Evolutionary conservation across 768 basidiomycete genomes (phyloP), one percentile per base, ranked within the genome.

Genomic region (Rhodotorula kratochvilovae): DNA sequence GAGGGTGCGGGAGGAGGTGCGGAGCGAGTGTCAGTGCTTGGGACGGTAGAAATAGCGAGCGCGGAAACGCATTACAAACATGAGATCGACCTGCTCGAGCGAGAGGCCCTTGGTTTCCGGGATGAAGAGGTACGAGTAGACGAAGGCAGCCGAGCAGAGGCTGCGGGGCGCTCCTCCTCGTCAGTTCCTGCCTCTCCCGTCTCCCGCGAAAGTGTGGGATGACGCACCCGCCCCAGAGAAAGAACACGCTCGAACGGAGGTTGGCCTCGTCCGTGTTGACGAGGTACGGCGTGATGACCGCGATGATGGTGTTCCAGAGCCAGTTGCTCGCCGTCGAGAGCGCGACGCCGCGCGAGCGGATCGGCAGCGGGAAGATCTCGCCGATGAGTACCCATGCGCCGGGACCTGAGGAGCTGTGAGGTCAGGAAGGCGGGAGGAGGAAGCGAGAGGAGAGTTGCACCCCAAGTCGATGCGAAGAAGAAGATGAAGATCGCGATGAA

Each of bases 331-430:
- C 88, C 65, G 85, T 85, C n/a, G 88, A 86, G 69, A 92, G 85
- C 19, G 86, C 89, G 83, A 92, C 88, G 68, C 86, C 89, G 82
- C 90, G 90, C 50, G 89, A 88, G 80, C 91, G 89, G 77, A 92
- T 85, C 77, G 87, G 85, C 61, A 91, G 87, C 53, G 90, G 90
- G 86, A 89, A 91, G 79, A 91, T 88, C 82, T 91, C 90, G 74
- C 89, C 88, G 73, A 85, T 85, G 75, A 78, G 61, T n/a, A 78
- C 73, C 70, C 73, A 88, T 82, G 83, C 81, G 21, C 31, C 61
- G 1, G 35, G 33, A 15, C 31, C 53, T 27, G 27, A 2, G 15
- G 8, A 27, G 27, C 25, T 13, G 13, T 23, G 21, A 23, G 5
- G 10, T 13, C 50, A n/a, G 27, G 27, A n/a, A n/a, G 50, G 27